These are phyloP conservation scores for Agrocybe pediades DNA, from an alignment of 768 basidiomycete species.

Conservation along the genomic window DNA sequence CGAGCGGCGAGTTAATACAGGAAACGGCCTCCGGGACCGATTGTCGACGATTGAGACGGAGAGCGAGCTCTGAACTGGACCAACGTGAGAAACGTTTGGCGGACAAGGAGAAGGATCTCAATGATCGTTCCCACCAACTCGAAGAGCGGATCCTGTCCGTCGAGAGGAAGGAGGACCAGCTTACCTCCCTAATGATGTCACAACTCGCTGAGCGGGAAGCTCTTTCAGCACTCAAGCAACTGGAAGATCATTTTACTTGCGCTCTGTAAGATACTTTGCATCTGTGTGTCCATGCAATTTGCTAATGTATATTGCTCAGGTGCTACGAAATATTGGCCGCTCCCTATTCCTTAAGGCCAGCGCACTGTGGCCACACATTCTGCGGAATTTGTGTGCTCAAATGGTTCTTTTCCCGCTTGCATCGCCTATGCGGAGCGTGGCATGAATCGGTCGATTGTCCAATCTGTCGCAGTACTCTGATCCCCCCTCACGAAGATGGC, in stretches of 20 bases:
- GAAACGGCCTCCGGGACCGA: conserved; percentile 23
- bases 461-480: conserved; percentile 58
- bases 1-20: conserved; percentile 12
- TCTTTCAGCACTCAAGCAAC: conserved; percentile 45
- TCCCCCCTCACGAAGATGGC: conserved; percentile 49
- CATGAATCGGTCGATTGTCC: conserved; percentile 70
- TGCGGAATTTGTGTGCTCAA: conserved; percentile 67
- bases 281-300: too few species aligned
- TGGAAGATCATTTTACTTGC: conserved; percentile 69
- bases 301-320: conserved; percentile 30
- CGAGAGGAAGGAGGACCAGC: conserved; percentile 43
- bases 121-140: conserved; percentile 34
- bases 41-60: conserved; percentile 39
- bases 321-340: conserved; percentile 68
- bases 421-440: conserved; percentile 65
- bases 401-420: conserved; percentile 70
- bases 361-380: conserved; percentile 67
- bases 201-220: conserved; percentile 43
- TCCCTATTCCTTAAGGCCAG: conserved; percentile 57
- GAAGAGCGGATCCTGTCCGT: conserved; percentile 41
- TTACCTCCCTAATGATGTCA: conserved; percentile 39
- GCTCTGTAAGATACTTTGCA: conserved; percentile 55
- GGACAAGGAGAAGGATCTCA: conserved; percentile 41
- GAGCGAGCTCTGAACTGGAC: conserved; percentile 39
- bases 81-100: conserved; percentile 37